Evolutionary conservation across 2,329 filamentous ascomycete genomes (phyloP).

Genomic region (Monosporascus ibericus): DNA sequence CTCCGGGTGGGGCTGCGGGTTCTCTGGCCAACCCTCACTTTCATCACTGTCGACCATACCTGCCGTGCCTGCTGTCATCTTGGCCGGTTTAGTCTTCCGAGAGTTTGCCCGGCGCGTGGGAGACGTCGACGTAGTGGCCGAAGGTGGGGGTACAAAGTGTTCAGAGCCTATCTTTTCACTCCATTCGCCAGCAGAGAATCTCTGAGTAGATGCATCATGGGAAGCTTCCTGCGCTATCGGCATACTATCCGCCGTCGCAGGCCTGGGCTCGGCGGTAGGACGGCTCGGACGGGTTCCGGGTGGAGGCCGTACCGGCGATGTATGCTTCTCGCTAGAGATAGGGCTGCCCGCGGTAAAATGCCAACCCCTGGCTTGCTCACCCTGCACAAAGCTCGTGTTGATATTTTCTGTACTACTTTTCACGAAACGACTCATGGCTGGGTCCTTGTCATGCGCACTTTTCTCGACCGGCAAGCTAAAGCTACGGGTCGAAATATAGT

Average conservation of each 20-base stretch:
- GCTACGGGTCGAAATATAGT: constrained; percentile 34
- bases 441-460: constrained; percentile 32
- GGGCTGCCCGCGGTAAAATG: constrained; percentile 46
- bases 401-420: constrained; percentile 54
- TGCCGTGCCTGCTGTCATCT: constrained; percentile 39
- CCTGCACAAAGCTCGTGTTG: constrained; percentile 53
- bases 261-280: constrained; percentile 26
- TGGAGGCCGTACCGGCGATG: constrained; percentile 29
- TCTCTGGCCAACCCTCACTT: constrained; percentile 31
- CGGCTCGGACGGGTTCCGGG: constrained; percentile 34
- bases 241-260: constrained; percentile 14
- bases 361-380: constrained; percentile 39
- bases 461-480: constrained; percentile 44
- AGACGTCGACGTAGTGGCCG: constrained; percentile 33
- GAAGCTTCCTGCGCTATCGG: constrained; percentile 15
- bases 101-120: constrained; percentile 43
- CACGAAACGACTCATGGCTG: constrained; percentile 35
- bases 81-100: constrained; percentile 56
- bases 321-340: constrained; percentile 20
- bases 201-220: constrained; percentile 20
- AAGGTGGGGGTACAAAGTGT: constrained; percentile 44
- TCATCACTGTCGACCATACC: constrained; percentile 41
- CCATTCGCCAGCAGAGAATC: constrained; percentile 50
- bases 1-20: constrained; percentile 8
- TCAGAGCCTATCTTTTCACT: constrained; percentile 47